Evolutionary conservation across 225 moss, liverwort and hornwort species (phyloP).

Genomic region (Anthoceros angustus): DNA sequence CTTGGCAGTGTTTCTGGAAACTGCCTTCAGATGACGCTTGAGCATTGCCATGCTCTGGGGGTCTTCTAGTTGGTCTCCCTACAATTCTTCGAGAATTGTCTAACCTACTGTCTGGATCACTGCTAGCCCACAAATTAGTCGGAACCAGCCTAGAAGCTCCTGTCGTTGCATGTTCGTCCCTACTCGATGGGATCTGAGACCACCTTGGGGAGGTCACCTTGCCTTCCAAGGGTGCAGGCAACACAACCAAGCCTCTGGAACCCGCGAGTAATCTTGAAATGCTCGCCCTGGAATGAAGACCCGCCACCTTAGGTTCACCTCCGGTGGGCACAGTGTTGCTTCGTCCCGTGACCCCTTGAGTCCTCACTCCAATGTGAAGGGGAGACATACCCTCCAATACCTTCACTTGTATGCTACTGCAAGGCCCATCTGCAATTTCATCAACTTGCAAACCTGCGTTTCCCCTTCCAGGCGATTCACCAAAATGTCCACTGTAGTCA

Average conservation of each 20-base stretch:
- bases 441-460: not conserved
- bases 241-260: not conserved
- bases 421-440: not conserved
- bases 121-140: not conserved
- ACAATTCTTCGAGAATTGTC: not conserved
- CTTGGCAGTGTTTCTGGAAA: not conserved
- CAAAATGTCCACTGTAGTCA: not conserved
- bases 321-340: not conserved
- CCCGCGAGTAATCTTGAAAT: not conserved
- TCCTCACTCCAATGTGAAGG: not conserved
- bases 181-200: not conserved
- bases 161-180: not conserved
- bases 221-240: not conserved
- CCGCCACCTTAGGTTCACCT: not conserved
- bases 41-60: not conserved
- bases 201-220: not conserved
- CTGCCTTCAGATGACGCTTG: not conserved
- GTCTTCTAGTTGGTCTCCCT: not conserved
- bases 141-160: not conserved
- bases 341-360: not conserved
- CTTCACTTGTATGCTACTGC: not conserved
- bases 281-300: not conserved
- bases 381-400: not conserved
- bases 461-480: not conserved
- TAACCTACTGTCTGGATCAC: not conserved